Conservation (phyloP, 2,329 filamentous ascomycete species). For the Aspergillus calidoustus region DNA sequence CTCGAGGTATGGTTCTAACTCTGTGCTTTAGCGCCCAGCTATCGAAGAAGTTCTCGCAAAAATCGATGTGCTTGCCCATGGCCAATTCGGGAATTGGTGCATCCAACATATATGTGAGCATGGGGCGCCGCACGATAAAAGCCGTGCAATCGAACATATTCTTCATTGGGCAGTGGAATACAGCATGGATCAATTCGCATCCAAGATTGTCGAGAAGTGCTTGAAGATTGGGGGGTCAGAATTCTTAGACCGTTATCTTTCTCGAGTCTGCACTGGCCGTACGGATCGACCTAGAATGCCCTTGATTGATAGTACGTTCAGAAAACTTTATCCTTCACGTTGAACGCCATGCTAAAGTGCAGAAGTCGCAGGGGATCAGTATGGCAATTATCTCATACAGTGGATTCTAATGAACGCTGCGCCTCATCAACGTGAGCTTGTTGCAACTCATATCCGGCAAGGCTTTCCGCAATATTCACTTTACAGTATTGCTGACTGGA, state of each 20-base stretch:
- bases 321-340: background rate
- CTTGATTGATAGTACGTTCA: conserved; percentile 78
- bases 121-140: conserved; percentile 86
- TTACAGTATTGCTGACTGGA: background rate
- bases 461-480: background rate
- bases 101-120: conserved; percentile 99
- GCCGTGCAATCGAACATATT: conserved; percentile 92
- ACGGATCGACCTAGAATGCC: conserved; percentile 92
- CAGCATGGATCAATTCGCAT: conserved; percentile 98
- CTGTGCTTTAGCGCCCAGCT: conserved; percentile 75
- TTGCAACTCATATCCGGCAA: conserved; percentile 84
- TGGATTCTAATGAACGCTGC: conserved; percentile 92
- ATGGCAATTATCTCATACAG: conserved; percentile 97
- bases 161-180: conserved; percentile 92
- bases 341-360: conserved; percentile 16
- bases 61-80: conserved; percentile 94
- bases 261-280: conserved; percentile 90
- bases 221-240: conserved; percentile 92
- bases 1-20: conserved; percentile 24
- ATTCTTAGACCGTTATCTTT: conserved; percentile 89
- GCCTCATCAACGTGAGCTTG: conserved; percentile 86
- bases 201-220: conserved; percentile 98
- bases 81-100: conserved; percentile 99
- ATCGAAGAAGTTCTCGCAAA: conserved; percentile 95
- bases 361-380: conserved; percentile 88